Conservation (phyloP, 1,284 basidiomycete species). For the Fomitiporia mediterranea region DNA sequence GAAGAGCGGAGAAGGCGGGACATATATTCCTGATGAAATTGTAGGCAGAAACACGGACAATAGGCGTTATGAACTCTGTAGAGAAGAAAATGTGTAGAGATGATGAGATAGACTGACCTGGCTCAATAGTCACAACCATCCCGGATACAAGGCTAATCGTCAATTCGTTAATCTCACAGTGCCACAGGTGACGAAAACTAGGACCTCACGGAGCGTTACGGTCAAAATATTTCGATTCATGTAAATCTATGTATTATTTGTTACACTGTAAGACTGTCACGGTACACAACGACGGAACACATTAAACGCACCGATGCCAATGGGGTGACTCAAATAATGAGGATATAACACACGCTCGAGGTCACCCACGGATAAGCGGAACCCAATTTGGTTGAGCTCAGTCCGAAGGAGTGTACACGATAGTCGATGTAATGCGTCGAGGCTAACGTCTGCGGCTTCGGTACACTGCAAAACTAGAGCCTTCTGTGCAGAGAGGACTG, state of each 20-base stretch:
- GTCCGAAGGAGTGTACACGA: slow-evolving; percentile 66
- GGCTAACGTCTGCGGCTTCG: slow-evolving; percentile 47
- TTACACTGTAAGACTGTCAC: slow-evolving; percentile 8
- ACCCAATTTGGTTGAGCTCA: slow-evolving; percentile 83
- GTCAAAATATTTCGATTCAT: slow-evolving; percentile 62
- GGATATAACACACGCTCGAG: slow-evolving; percentile 80
- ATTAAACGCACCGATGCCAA: slow-evolving; percentile 65
- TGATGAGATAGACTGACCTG: slow-evolving; percentile 41
- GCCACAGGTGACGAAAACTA: slow-evolving; percentile 7
- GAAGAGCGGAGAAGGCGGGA: slow-evolving; percentile 72
- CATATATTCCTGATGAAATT: slow-evolving; percentile 61
- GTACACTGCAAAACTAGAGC: slow-evolving; percentile 59
- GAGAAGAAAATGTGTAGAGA: neutral
- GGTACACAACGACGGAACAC: slow-evolving; percentile 10
- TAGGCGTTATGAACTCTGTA: too few species aligned
- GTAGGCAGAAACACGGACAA: too few species aligned
- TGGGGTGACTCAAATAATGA: slow-evolving; percentile 82
- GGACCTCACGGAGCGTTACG: slow-evolving; percentile 37
- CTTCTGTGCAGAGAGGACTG: slow-evolving; percentile 76
- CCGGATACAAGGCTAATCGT: slow-evolving; percentile 52
- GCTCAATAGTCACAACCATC: slow-evolving; percentile 87
- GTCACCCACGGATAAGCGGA: slow-evolving; percentile 59
- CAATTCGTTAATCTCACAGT: slow-evolving; percentile 7
- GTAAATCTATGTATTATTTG: slow-evolving; percentile 55
- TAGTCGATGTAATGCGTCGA: slow-evolving; percentile 78